A percentile compares a stretch with the other conserved stretches of the same genome.
Conservation (phyloP, 75 land plant genomes). For the Sequoiadendron giganteum region DNA sequence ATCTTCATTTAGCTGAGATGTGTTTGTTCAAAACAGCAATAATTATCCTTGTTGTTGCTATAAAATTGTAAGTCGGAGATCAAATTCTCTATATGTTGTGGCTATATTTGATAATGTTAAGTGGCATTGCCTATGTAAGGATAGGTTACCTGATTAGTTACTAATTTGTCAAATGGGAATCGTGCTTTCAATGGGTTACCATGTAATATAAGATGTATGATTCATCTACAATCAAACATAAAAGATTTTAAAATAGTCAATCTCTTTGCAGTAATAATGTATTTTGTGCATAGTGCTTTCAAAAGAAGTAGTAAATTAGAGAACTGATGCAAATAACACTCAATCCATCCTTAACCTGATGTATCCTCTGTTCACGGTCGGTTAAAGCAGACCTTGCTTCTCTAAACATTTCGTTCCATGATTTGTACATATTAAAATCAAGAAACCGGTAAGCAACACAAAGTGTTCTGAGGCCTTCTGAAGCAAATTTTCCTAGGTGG, state of each 20-base stretch:
- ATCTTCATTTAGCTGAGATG: not conserved
- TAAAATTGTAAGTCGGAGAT: not conserved
- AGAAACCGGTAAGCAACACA: constrained; percentile 47
- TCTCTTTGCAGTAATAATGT: not conserved
- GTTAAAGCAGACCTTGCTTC: constrained; percentile 48
- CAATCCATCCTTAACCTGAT: constrained; percentile 30
- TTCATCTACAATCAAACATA: not conserved
- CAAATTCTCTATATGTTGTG: not conserved
- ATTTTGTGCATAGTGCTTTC: not conserved
- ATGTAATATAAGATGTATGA: not conserved
- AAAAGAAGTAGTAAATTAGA: not conserved
- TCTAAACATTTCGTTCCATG: constrained; percentile 50
- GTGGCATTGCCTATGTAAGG: not conserved
- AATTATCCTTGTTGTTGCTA: not conserved
- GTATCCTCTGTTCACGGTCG: constrained; percentile 44
- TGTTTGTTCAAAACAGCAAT: not conserved
- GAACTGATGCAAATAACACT: not conserved
- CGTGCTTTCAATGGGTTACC: not conserved
- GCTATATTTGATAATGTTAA: not conserved
- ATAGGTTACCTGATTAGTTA: not conserved
- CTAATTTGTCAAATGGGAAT: not conserved
- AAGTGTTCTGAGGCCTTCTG: constrained; percentile 46
- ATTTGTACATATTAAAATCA: constrained; percentile 28
- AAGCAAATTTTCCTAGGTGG: constrained; percentile 47
- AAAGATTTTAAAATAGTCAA: not conserved